phyloP scores from a whole-genome alignment of 2,329 filamentous ascomycete species.

The Botrytis tulipae region DNA sequence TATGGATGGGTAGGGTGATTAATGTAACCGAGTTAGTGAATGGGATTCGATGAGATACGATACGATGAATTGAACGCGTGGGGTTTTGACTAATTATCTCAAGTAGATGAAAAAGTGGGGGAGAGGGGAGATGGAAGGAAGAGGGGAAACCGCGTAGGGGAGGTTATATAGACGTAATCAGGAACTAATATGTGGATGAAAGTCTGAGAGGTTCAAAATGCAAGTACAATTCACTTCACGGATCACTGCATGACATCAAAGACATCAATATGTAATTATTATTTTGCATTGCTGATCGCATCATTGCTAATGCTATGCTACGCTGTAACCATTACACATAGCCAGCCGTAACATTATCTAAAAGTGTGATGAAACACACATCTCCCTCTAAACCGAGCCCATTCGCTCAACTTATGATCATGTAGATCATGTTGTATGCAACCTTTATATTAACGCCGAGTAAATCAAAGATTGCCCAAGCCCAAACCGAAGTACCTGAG shows the following conservation, averaged over 20 bases:
- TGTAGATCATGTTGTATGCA: slow-evolving; percentile 2
- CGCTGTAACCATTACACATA: not conserved
- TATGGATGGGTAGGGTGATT: too few species aligned
- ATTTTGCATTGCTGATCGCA: not conserved
- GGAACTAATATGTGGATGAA: not conserved
- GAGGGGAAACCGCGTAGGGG: not conserved
- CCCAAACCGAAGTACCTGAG: not conserved
- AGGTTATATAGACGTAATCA: not conserved
- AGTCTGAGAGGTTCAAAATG: not conserved
- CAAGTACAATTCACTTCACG: not conserved
- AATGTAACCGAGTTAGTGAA: too few species aligned
- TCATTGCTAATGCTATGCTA: slow-evolving; percentile 7
- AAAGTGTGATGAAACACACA: not conserved
- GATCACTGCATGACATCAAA: not conserved
- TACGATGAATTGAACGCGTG: not conserved
- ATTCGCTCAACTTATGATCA: slow-evolving; percentile 8
- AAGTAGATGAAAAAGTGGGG: not conserved
- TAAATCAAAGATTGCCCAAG: not conserved
- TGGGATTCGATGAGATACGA: not conserved
- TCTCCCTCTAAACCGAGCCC: slow-evolving; percentile 1
- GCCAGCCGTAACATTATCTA: not conserved
- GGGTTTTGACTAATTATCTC: not conserved
- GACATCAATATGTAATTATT: not conserved
- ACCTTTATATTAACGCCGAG: slow-evolving; percentile 11
- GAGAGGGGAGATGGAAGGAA: too few species aligned